phyloP scores from a whole-genome alignment of 306 rosid species.

The Ceratonia siliqua region DNA sequence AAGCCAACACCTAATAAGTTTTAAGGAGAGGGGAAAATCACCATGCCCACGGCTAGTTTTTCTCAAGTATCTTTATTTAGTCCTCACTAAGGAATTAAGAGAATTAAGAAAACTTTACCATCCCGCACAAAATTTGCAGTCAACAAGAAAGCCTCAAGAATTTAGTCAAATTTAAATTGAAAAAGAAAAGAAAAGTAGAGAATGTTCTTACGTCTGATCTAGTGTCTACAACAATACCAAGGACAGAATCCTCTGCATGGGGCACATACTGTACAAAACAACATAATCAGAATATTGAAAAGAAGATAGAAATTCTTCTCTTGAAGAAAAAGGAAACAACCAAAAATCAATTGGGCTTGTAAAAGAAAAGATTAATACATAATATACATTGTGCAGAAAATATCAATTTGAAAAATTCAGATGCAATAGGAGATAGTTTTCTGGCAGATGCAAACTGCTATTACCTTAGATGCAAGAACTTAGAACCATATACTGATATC shows the following conservation, averaged over 20 bases:
- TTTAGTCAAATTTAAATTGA: constrained; percentile 1
- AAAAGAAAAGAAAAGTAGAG: constrained; percentile 2
- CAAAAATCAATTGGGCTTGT: not conserved
- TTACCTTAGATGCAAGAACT: not conserved
- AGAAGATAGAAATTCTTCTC: not conserved
- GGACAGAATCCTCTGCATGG: constrained; percentile 74
- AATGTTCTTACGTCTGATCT: constrained; percentile 76
- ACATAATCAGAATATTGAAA: constrained; percentile 2
- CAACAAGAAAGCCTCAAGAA: not conserved
- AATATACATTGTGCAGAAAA: not conserved
- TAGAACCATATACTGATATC: not conserved
- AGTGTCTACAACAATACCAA: constrained; percentile 86
- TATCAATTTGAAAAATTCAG: not conserved
- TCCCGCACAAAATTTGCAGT: not conserved
- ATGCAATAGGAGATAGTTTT: constrained; percentile 20
- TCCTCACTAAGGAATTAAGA: constrained; percentile 15
- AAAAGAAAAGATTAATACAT: not conserved
- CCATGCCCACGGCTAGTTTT: not conserved
- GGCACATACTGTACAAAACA: constrained; percentile 77
- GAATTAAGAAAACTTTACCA: not conserved
- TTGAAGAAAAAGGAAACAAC: not conserved
- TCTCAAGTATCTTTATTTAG: not conserved
- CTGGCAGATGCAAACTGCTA: constrained; percentile 18
- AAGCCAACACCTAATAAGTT: not conserved
- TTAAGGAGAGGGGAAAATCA: not conserved